A percentile compares a stretch with the other conserved stretches of the same genome.
These are phyloP conservation scores for Penicillium samsonianum DNA, from an alignment of 495 filamentous ascomycete species.

Conservation along the genomic window DNA sequence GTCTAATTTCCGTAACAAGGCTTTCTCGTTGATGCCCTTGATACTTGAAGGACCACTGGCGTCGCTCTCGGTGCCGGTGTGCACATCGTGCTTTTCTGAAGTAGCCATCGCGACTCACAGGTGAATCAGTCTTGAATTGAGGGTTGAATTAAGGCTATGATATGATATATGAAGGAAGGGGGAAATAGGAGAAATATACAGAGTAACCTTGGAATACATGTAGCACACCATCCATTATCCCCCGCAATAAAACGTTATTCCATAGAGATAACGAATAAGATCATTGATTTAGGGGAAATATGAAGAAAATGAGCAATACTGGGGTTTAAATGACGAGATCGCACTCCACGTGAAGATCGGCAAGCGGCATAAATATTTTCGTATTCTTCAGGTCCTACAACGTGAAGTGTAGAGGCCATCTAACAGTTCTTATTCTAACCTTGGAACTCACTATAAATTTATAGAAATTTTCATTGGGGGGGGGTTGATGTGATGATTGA, in stretches of 20 bases:
- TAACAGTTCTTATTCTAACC: no score
- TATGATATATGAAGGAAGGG: conserved; percentile 1
- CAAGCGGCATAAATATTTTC: no score
- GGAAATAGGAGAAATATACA: background rate
- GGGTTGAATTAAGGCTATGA: background rate
- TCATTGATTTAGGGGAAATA: background rate
- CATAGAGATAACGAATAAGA: background rate
- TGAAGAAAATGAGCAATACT: conserved; percentile 13
- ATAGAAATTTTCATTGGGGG: no score
- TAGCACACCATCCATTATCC: background rate
- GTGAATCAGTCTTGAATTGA: background rate
- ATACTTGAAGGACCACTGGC: conserved; percentile 15
- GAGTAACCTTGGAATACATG: no score
- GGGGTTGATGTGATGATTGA: no score
- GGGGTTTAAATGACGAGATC: conserved; percentile 16
- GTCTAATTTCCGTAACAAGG: conserved; percentile 67
- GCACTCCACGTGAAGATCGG: background rate
- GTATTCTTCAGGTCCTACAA: no score
- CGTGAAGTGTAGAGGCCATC: no score
- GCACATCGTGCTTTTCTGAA: conserved; percentile 5
- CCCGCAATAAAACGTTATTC: background rate
- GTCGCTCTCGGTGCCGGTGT: background rate
- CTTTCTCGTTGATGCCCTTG: conserved; percentile 57
- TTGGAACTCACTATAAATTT: no score
- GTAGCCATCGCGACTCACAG: conserved; percentile 1